phyloP scores from a whole-genome alignment of 192 early-diverging fungal species.

The Phlyctochytrium planicorne region DNA sequence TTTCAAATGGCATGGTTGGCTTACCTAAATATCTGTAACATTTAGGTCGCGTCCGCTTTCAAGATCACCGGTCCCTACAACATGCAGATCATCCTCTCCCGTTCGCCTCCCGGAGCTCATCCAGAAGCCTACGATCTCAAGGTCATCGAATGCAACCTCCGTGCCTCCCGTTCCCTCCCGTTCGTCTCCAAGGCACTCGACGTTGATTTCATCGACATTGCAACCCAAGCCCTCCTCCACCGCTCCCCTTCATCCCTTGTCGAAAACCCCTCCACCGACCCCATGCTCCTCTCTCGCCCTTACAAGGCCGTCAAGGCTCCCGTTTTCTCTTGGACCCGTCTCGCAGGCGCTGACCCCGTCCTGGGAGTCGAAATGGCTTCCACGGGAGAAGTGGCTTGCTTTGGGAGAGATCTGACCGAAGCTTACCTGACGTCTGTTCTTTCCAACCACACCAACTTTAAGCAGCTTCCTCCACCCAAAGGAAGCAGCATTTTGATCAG shows the following conservation, averaged over 20 bases:
- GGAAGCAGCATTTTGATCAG: constrained; percentile 67
- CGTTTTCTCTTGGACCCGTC: constrained; percentile 94
- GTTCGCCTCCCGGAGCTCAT: constrained; percentile 22
- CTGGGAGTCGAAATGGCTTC: constrained; percentile 98
- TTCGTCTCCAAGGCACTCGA: constrained; percentile 95
- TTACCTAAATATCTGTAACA: neutral
- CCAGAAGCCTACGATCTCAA: constrained; percentile 61
- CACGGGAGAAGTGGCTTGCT: constrained; percentile 98
- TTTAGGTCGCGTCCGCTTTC: constrained; percentile 76
- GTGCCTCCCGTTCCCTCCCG: constrained; percentile 96
- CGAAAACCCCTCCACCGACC: constrained; percentile 37
- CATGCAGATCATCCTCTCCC: constrained; percentile 87
- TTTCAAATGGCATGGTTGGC: neutral
- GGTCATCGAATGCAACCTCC: constrained; percentile 98
- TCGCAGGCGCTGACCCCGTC: constrained; percentile 93
- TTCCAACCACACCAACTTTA: constrained; percentile 87
- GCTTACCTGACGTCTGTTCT: constrained; percentile 80
- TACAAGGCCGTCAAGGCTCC: constrained; percentile 94
- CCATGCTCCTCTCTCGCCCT: constrained; percentile 37
- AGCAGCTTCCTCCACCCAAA: constrained; percentile 62
- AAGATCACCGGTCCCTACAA: constrained; percentile 98
- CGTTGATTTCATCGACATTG: constrained; percentile 87
- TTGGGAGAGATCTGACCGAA: constrained; percentile 86
- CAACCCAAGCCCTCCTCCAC: constrained; percentile 76
- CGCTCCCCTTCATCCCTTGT: constrained; percentile 53